A percentile compares a stretch with the other conserved stretches of the same genome.
phyloP scores from a whole-genome alignment of 305 asterid species.

The Fraxinus paxiana region DNA sequence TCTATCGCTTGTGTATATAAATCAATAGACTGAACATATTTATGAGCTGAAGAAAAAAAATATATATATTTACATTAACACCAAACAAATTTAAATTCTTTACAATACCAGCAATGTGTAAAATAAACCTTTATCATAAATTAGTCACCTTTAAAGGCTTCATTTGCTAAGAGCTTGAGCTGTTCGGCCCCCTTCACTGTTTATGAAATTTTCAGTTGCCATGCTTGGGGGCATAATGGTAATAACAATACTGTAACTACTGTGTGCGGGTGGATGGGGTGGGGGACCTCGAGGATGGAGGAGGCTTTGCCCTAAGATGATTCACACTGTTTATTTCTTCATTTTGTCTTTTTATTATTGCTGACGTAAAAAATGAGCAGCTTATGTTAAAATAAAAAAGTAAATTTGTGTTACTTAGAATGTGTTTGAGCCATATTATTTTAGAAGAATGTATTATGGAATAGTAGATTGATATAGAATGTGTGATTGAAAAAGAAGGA shows the following conservation, averaged over 20 bases:
- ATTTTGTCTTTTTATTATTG: not conserved
- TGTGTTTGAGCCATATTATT: too few relatives aligned
- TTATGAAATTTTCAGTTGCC: conserved; percentile 56
- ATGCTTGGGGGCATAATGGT: conserved; percentile 61
- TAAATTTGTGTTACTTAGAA: too few relatives aligned
- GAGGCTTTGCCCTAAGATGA: conserved; percentile 31
- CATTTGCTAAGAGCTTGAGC: conserved; percentile 75
- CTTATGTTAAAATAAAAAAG: too few relatives aligned
- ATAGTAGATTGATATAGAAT: too few relatives aligned
- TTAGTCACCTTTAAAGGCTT: conserved; percentile 80
- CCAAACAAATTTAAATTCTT: not conserved
- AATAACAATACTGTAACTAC: conserved; percentile 8
- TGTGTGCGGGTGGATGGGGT: too few relatives aligned
- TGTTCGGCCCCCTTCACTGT: conserved; percentile 73
- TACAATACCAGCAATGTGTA: not conserved
- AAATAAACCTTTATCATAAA: not conserved
- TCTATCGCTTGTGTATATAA: conserved; percentile 29
- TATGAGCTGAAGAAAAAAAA: not conserved
- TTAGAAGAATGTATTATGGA: too few relatives aligned
- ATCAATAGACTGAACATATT: conserved; percentile 1
- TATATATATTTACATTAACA: conserved; percentile 5
- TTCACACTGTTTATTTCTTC: not conserved
- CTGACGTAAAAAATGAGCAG: not conserved
- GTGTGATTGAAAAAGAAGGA: too few relatives aligned
- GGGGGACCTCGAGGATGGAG: too few relatives aligned